Conservation (phyloP, 2,329 filamentous ascomycete species). For the Sporothrix humicola region DNA sequence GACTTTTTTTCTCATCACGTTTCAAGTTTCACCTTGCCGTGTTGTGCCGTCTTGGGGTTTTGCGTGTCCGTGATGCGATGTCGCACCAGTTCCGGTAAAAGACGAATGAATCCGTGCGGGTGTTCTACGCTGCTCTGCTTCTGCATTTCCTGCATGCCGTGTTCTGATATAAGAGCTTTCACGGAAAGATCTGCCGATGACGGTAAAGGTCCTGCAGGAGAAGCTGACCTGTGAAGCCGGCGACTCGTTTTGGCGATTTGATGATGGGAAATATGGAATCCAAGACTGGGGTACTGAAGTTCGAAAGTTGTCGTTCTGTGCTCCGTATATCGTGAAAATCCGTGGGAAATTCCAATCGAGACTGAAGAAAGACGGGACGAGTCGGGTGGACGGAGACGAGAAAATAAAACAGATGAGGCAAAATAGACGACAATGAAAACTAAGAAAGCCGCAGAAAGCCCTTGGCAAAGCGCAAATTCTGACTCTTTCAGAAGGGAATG, state of each 20-base stretch:
- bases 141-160: not conserved
- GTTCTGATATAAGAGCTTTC: not conserved
- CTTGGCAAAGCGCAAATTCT: not conserved
- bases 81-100: not conserved
- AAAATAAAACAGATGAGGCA: not conserved
- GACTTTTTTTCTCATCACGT: too few species aligned
- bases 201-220: not conserved
- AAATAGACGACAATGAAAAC: not conserved
- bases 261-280: not conserved
- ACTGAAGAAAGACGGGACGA: not conserved
- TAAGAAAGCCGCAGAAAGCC: not conserved
- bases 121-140: not conserved
- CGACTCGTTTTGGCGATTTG: not conserved
- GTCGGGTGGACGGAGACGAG: not conserved
- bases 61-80: not conserved
- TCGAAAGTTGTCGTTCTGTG: not conserved
- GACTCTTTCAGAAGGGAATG: not conserved
- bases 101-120: not conserved
- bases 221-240: not conserved
- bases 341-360: not conserved
- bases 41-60: not conserved
- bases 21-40: not conserved
- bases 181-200: not conserved
- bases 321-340: not conserved
- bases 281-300: not conserved